Percentiles rank a stretch among this genome's conserved stretches.
These are phyloP conservation scores for Globisporangium nagaii DNA, from an alignment of 352 stramenopile species.

Conservation along the genomic window DNA sequence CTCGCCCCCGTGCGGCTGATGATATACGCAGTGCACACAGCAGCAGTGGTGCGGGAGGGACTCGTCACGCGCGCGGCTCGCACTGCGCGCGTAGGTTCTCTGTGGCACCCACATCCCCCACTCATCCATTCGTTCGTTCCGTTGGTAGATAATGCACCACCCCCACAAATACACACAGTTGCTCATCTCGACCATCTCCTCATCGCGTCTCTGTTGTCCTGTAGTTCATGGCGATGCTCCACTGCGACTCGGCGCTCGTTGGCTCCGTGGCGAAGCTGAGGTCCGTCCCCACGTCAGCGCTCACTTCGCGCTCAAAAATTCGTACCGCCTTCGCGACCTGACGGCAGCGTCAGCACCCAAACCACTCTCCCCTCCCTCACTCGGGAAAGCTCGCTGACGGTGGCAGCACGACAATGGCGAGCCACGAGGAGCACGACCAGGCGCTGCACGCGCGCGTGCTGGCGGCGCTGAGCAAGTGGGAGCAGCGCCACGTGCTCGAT, in stretches of 20 bases:
- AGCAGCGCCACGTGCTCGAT: conserved; percentile 37
- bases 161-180: neutral
- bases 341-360: neutral
- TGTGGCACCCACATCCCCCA: conserved; percentile 33
- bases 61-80: conserved; percentile 5
- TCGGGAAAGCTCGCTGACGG: too few relatives aligned
- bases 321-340: neutral
- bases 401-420: neutral
- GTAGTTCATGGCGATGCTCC: neutral
- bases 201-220: neutral
- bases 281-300: conserved; percentile 1
- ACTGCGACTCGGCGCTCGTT: too few relatives aligned
- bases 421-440: neutral
- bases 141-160: neutral
- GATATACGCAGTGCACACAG: conserved; percentile 85
- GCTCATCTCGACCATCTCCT: too few relatives aligned
- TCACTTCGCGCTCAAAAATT: too few relatives aligned
- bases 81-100: conserved; percentile 12
- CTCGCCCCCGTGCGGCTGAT: conserved; percentile 34
- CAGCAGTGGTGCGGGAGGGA: conserved; percentile 37
- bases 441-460: conserved; percentile 15
- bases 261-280: too few relatives aligned
- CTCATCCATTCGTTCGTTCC: neutral
- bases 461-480: conserved; percentile 26
- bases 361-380: neutral